Evolutionary conservation across 1,139 yeast species (phyloP).

Genomic region (Sugiyamaella pinicola): DNA sequence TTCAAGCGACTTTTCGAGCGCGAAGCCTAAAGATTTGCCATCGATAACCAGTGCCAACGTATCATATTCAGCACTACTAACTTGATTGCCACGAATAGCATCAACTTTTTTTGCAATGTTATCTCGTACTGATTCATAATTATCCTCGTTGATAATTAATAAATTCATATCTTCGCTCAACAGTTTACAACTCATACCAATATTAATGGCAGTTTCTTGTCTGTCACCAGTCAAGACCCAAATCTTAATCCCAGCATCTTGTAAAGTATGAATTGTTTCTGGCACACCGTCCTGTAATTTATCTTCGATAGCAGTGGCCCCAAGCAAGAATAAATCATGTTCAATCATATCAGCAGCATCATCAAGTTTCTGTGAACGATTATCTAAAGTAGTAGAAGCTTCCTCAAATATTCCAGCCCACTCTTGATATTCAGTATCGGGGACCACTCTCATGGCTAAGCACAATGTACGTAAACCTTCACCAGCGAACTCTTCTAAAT

Average conservation of each 20-base stretch:
- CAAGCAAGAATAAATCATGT: conserved; percentile 72
- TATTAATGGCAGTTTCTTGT: conserved; percentile 98
- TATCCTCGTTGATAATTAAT: conserved; percentile 83
- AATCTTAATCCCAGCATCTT: conserved; percentile 92
- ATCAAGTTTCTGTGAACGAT: conserved; percentile 76
- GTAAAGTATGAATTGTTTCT: conserved; percentile 91
- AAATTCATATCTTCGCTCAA: conserved; percentile 95
- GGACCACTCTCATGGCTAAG: conserved; percentile 79
- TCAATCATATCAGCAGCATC: conserved; percentile 87
- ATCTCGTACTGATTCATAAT: conserved; percentile 67
- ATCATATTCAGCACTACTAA: conserved; percentile 60
- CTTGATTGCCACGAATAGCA: conserved; percentile 62
- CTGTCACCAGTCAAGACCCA: conserved; percentile 99
- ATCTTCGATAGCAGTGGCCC: conserved; percentile 98
- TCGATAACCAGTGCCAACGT: conserved; percentile 90
- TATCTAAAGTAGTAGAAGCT: conserved; percentile 79
- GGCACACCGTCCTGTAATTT: conserved; percentile 98
- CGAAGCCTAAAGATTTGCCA: conserved; percentile 85
- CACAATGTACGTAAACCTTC: conserved; percentile 95
- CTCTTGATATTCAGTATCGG: conserved; percentile 71
- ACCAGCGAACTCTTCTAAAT: conserved; percentile 94
- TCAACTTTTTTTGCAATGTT: conserved; percentile 74
- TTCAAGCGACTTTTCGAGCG: conserved; percentile 80
- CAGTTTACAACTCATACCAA: conserved; percentile 96
- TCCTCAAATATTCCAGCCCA: conserved; percentile 67